Evolutionary conservation across 768 basidiomycete species (phyloP).

Genomic region (Xerocomellus dryophilus): DNA sequence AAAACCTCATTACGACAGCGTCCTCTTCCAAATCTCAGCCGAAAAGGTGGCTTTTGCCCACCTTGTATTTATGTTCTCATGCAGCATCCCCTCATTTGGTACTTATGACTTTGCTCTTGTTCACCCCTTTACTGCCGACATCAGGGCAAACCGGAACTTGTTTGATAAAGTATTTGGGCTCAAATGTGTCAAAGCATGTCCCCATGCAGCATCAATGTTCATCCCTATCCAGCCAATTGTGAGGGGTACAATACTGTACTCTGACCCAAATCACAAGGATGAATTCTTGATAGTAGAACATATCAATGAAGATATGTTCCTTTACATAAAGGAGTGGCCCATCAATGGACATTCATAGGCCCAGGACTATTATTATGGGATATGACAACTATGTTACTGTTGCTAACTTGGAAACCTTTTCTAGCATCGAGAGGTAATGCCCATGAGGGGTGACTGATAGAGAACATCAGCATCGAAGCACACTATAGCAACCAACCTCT

Average conservation of each 20-base stretch:
- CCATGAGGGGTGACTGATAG: no score
- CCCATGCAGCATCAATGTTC: neutral
- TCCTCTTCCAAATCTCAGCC: conserved; percentile 15
- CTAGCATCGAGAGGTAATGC: no score
- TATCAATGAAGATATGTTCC: neutral
- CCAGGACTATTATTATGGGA: no score
- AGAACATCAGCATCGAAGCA: no score
- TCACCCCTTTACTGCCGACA: conserved; percentile 9
- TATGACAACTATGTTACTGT: no score
- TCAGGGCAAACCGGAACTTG: no score
- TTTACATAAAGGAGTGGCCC: neutral
- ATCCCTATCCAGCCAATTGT: neutral
- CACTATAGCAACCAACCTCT: no score
- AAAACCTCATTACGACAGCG: conserved; percentile 26
- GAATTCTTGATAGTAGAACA: neutral
- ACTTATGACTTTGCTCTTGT: conserved; percentile 20
- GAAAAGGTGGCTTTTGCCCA: conserved; percentile 10
- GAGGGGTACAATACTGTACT: neutral
- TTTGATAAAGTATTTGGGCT: neutral
- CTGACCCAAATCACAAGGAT: neutral
- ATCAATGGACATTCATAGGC: no score
- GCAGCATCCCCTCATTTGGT: neutral
- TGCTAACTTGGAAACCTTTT: no score
- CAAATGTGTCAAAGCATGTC: neutral
- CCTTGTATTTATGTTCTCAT: conserved; percentile 26